Conservation (phyloP, 176 grass and related monocot genomes). For the Melocanna baccifera region DNA sequence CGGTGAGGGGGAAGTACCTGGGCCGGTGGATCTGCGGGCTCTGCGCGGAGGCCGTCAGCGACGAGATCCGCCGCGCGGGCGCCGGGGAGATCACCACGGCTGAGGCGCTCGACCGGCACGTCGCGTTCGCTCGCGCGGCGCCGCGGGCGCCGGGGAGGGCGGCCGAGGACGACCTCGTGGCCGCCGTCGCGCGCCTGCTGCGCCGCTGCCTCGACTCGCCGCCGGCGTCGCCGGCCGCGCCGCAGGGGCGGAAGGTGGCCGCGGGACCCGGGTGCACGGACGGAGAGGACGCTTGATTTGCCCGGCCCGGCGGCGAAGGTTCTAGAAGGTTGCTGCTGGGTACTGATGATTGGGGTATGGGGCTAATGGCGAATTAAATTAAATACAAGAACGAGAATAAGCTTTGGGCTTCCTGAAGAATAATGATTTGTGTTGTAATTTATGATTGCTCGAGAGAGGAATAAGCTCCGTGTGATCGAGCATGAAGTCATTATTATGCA, state of each 20-base stretch:
- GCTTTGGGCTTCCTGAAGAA: not conserved
- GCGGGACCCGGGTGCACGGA: slow-evolving; percentile 15
- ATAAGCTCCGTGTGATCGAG: slow-evolving; percentile 39
- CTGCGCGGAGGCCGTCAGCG: slow-evolving; percentile 64
- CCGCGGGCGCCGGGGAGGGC: not conserved
- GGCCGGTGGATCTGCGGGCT: slow-evolving; percentile 80
- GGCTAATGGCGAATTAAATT: not conserved
- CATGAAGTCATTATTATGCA: slow-evolving; percentile 34
- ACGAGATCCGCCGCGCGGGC: slow-evolving; percentile 68
- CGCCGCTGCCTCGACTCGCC: slow-evolving; percentile 69
- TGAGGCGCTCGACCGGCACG: slow-evolving; percentile 75
- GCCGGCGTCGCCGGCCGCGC: slow-evolving; percentile 27
- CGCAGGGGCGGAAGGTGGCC: slow-evolving; percentile 34
- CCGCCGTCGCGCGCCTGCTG: slow-evolving; percentile 59
- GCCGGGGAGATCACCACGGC: slow-evolving; percentile 46
- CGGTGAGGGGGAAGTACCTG: slow-evolving; percentile 48
- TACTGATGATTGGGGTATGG: slow-evolving; percentile 12
- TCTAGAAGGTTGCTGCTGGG: not conserved
- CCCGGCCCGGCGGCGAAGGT: not conserved
- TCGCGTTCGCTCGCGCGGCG: slow-evolving; percentile 45
- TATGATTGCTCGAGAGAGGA: slow-evolving; percentile 45
- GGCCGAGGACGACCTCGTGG: slow-evolving; percentile 55
- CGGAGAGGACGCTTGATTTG: slow-evolving; percentile 22
- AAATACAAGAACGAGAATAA: slow-evolving; percentile 7
- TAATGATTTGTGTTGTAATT: slow-evolving; percentile 3